phyloP scores from a whole-genome alignment of 371 early-diverging fungal genomes.

The Smittium culicis region DNA sequence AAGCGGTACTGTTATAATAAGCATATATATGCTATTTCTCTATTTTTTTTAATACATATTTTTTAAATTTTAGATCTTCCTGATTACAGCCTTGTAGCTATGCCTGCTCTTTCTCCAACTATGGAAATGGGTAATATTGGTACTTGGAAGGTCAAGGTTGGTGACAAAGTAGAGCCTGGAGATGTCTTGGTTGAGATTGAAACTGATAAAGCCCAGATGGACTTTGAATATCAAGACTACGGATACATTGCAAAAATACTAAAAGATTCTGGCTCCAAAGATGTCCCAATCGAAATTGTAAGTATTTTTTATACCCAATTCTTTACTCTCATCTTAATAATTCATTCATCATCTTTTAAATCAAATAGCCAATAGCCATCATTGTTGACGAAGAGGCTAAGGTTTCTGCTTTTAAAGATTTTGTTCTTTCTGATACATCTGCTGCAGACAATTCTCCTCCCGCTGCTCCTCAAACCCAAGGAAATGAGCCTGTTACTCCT shows the following conservation, averaged over 20 bases:
- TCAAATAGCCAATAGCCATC: slow-evolving; percentile 68
- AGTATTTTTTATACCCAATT: slow-evolving; percentile 12
- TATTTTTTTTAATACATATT: background rate
- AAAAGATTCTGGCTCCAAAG: slow-evolving; percentile 70
- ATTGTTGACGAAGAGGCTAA: slow-evolving; percentile 82
- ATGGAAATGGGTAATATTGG: slow-evolving; percentile 97
- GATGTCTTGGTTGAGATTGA: slow-evolving; percentile 96
- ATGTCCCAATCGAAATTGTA: slow-evolving; percentile 53
- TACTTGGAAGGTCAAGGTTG: slow-evolving; percentile 86
- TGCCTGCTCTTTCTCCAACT: slow-evolving; percentile 98
- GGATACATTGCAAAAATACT: slow-evolving; percentile 92
- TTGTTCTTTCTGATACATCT: slow-evolving; percentile 36
- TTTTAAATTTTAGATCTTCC: slow-evolving; percentile 41
- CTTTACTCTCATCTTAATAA: background rate
- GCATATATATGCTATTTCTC: background rate
- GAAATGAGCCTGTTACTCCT: slow-evolving; percentile 31
- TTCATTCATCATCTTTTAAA: slow-evolving; percentile 5
- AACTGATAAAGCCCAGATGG: slow-evolving; percentile 99
- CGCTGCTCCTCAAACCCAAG: slow-evolving; percentile 29
- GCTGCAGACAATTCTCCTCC: slow-evolving; percentile 16
- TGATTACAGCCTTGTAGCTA: slow-evolving; percentile 73
- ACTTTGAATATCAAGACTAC: slow-evolving; percentile 97
- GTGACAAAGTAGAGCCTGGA: slow-evolving; percentile 85
- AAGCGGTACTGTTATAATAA: background rate
- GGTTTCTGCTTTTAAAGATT: slow-evolving; percentile 73